These are phyloP conservation scores for Vitis hybrid DNA, from an alignment of 177 flowering plant species.

Conservation along the genomic window DNA sequence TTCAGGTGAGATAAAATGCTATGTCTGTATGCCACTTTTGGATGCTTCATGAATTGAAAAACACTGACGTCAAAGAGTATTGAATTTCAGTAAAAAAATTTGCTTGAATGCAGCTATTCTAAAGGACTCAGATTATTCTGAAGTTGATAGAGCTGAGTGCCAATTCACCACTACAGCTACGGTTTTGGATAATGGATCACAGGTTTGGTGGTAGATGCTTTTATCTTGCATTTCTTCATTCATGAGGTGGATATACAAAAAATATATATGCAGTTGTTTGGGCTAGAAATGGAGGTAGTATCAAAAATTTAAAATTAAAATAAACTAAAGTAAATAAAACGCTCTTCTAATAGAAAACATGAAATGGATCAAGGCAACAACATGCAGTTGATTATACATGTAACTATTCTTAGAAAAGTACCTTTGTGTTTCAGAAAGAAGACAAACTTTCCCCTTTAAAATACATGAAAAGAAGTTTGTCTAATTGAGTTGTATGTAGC, in stretches of 20 bases:
- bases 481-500: too few relatives aligned
- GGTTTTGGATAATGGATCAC: slow-evolving; percentile 74
- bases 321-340: not conserved
- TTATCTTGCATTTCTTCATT: not conserved
- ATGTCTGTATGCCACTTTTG: not conserved
- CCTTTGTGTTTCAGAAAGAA: not conserved
- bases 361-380: not conserved
- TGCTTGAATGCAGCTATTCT: slow-evolving; percentile 68
- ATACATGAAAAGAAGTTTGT: too few relatives aligned
- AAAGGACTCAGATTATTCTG: slow-evolving; percentile 80
- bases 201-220: slow-evolving; percentile 39
- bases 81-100: not conserved
- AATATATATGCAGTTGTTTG: not conserved
- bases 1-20: slow-evolving; percentile 41
- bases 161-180: slow-evolving; percentile 89
- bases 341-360: not conserved
- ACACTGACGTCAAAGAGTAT: not conserved
- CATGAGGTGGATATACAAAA: not conserved
- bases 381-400: not conserved
- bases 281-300: not conserved
- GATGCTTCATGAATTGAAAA: not conserved
- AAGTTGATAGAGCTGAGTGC: slow-evolving; percentile 96
- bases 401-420: not conserved
- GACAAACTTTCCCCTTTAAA: too few relatives aligned
- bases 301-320: too few relatives aligned